A percentile compares a stretch with the other conserved stretches of the same genome.
Evolutionary conservation across 345 rosid species (phyloP).

Genomic region (Salix viminalis): DNA sequence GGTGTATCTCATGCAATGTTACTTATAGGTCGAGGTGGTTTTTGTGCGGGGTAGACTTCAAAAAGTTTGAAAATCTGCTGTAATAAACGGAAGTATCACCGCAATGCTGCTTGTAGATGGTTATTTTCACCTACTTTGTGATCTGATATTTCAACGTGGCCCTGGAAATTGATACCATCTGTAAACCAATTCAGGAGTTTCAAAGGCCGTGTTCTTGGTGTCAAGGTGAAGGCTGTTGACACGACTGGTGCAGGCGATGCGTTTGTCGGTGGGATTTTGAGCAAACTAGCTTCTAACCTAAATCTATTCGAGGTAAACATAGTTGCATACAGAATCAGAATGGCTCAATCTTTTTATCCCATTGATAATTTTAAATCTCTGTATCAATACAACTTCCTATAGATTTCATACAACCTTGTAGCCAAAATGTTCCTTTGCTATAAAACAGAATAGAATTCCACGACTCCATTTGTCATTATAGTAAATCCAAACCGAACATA

Average conservation of each 20-base stretch:
- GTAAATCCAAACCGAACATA: background rate
- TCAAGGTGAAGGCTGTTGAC: constrained; percentile 35
- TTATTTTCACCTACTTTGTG: background rate
- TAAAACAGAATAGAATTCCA: background rate
- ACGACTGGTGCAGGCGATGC: constrained; percentile 46
- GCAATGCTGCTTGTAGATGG: background rate
- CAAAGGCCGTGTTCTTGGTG: constrained; percentile 33
- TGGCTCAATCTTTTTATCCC: background rate
- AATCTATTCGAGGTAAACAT: constrained; percentile 22
- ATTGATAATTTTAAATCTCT: background rate
- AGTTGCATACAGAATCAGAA: background rate
- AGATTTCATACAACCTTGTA: background rate
- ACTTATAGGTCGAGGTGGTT: background rate
- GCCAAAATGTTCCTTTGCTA: background rate
- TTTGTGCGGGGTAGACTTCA: background rate
- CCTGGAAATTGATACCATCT: background rate
- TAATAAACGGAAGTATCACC: background rate
- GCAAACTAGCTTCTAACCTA: constrained; percentile 29
- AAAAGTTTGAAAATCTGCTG: background rate
- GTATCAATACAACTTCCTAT: background rate
- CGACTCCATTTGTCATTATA: background rate
- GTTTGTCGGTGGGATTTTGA: constrained; percentile 36
- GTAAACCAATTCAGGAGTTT: constrained; percentile 25
- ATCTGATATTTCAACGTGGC: background rate
- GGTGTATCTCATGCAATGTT: background rate